Evolutionary conservation across 108 stramenopile genomes (phyloP).

Genomic region (Skeletonema marinoi): DNA sequence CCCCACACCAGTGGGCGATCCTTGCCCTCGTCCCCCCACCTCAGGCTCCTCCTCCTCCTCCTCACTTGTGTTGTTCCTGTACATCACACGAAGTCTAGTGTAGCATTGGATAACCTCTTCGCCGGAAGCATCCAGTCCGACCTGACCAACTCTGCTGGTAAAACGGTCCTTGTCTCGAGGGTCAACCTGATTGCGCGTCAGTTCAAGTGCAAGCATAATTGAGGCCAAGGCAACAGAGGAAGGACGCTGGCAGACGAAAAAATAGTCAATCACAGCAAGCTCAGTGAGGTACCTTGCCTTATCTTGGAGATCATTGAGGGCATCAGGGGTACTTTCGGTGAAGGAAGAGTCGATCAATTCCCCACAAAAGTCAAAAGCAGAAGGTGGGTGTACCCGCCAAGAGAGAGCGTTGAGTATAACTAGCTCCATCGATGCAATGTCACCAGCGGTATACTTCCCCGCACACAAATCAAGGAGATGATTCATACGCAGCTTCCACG

Average conservation of each 20-base stretch:
- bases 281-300: slow-evolving; percentile 58
- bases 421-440: slow-evolving; percentile 44
- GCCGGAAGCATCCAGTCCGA: neutral
- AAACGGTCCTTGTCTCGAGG: neutral
- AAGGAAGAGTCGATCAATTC: slow-evolving; percentile 53
- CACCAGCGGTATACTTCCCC: neutral
- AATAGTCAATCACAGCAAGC: slow-evolving; percentile 64
- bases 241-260: slow-evolving; percentile 63
- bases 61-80: neutral
- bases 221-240: slow-evolving; percentile 29
- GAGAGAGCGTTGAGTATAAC: slow-evolving; percentile 45
- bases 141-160: neutral
- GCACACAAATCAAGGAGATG: slow-evolving; percentile 47
- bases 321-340: slow-evolving; percentile 5
- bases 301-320: slow-evolving; percentile 33
- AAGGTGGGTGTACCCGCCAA: slow-evolving; percentile 64
- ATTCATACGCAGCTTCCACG: slow-evolving; percentile 37
- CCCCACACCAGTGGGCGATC: neutral
- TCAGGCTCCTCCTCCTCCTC: neutral
- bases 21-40: neutral
- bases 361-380: slow-evolving; percentile 46
- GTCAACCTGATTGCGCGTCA: neutral
- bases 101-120: neutral
- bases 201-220: neutral
- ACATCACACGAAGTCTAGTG: neutral